Base-by-base conservation (phyloP, 805 yeast species). In the Wickerhamiella hasegawae region DNA sequence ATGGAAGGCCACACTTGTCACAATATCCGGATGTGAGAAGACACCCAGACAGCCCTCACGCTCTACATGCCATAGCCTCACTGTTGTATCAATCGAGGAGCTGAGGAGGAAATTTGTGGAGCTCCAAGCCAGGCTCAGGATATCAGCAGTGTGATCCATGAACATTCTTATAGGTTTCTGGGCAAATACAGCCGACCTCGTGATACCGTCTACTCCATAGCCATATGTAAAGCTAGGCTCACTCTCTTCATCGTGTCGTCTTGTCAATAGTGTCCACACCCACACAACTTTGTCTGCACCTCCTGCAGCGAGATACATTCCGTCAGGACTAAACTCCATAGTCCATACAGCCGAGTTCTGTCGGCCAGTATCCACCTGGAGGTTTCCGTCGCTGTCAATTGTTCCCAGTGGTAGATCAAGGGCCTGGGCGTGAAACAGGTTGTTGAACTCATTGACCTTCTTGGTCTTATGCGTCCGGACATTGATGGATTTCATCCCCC, bases 51-150 rank as follows among this genome's bases (percentile, higher is more conserved):
- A 72, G 12, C 60, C 65, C 2, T 56, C 58, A 33, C 85, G 64
- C 27, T 79, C 81, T 10, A 77, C 68, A 53, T 85, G 92, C 95
- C 96, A 85, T 32, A 85, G 58, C 43, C 71, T 69, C 2, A 74
- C 93, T 0, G 92, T 76, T 42, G 71, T 68, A 55, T 85, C 97
- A 76, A 80, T 78, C 1, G 93, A 78, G 3, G 90, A 75, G 0
- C 90, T 66, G 1, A 83, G 52, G 21, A 87, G 52, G 45, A 85
- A 85, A 51, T 76, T 76, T 55, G 83, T 84, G 46, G 76, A 76
- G 34, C 92, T 77, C 96, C 96, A 85, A 47, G 80, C 81, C 23
- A 85, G 49, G 9, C 79, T 71, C n/a, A 82, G 53, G 12, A 87
- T 65, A 39, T 82, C 78, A 31, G 68, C 69, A 1, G 68, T 54